Percentiles rank a stretch among this genome's conserved stretches.
Evolutionary conservation across 2,329 filamentous ascomycete species (phyloP).

Genomic region (Cadophora sp.): DNA sequence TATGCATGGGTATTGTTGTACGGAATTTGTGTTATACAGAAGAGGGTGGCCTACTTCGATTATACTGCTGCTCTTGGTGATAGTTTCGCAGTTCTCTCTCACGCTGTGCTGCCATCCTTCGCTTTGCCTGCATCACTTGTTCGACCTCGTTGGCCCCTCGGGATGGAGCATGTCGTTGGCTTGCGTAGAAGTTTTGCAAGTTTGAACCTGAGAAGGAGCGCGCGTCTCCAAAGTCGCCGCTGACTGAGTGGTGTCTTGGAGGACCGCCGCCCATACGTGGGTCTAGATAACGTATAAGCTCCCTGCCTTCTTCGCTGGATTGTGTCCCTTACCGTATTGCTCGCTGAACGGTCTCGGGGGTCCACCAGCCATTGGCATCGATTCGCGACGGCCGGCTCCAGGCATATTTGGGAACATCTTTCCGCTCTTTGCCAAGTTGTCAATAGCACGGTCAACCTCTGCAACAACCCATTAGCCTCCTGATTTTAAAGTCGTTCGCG

Average conservation of each 20-base stretch:
- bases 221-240: slow-evolving; percentile 73
- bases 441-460: slow-evolving; percentile 96
- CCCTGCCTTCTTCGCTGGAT: slow-evolving; percentile 28
- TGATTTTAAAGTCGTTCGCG: slow-evolving; percentile 10
- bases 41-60: slow-evolving; percentile 93
- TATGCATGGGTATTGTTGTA: slow-evolving; percentile 32
- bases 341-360: slow-evolving; percentile 62
- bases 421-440: slow-evolving; percentile 95
- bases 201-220: slow-evolving; percentile 78
- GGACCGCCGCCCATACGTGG: slow-evolving; percentile 69
- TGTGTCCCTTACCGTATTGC: slow-evolving; percentile 59
- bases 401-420: slow-evolving; percentile 74
- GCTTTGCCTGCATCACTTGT: slow-evolving; percentile 99
- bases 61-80: slow-evolving; percentile 99
- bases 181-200: slow-evolving; percentile 92
- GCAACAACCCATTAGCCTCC: slow-evolving; percentile 35
- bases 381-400: slow-evolving; percentile 78
- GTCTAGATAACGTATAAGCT: slow-evolving; percentile 56
- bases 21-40: slow-evolving; percentile 65
- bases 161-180: slow-evolving; percentile 88
- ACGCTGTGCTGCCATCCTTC: slow-evolving; percentile 98
- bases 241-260: slow-evolving; percentile 82
- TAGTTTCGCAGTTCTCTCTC: slow-evolving; percentile 99
- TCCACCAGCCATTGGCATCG: slow-evolving; percentile 67
- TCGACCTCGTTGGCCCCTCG: slow-evolving; percentile 88